Conservation (phyloP, 73 alveolate species). For the Symbiodinium pilosum region DNA sequence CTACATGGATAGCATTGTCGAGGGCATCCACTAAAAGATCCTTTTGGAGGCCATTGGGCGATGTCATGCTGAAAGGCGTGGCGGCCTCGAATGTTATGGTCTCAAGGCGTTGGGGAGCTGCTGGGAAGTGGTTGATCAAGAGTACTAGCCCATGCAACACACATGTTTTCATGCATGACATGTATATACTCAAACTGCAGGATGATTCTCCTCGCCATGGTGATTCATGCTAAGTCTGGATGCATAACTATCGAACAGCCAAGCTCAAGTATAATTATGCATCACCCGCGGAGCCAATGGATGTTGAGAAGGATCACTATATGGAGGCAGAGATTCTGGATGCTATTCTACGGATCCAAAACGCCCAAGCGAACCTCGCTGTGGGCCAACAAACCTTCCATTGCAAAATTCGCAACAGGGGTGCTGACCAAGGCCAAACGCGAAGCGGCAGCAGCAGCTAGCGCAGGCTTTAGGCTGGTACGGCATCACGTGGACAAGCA, state of each 20-base stretch:
- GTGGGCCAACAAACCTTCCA: neutral
- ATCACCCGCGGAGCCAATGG: neutral
- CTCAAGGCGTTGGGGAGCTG: neutral
- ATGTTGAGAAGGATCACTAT: neutral
- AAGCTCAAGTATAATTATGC: neutral
- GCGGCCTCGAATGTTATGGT: neutral
- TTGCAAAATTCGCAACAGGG: neutral
- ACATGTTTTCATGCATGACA: neutral
- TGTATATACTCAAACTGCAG: neutral
- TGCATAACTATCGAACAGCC: neutral
- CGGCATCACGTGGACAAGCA: neutral
- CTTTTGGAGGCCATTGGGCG: neutral
- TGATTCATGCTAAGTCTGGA: neutral
- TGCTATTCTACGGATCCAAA: neutral
- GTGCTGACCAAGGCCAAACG: neutral
- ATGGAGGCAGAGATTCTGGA: neutral
- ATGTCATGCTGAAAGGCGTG: neutral
- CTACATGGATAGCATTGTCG: neutral
- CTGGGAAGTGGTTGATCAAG: neutral
- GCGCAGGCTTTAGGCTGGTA: neutral
- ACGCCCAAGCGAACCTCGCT: neutral
- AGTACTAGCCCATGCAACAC: neutral
- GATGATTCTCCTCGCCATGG: neutral
- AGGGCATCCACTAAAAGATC: neutral
- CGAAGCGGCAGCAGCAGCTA: too few relatives aligned